Evolutionary conservation across 306 rosid genomes (phyloP).

Genomic region (Luffa acutangula): DNA sequence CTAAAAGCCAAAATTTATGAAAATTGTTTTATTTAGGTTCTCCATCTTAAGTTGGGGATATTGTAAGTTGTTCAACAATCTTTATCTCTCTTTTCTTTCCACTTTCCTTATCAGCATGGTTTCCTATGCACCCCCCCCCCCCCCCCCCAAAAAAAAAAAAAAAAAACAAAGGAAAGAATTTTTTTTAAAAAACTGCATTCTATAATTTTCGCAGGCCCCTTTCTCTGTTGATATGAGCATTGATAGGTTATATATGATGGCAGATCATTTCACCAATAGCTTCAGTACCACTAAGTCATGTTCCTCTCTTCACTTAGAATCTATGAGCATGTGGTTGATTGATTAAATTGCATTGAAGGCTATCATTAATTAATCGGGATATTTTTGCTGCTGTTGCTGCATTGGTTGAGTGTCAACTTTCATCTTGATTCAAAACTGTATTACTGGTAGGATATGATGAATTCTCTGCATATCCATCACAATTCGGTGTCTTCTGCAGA

Average conservation of each 20-base stretch:
- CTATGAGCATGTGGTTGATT: background rate
- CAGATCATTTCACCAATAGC: background rate
- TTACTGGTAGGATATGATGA: background rate
- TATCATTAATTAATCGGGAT: background rate
- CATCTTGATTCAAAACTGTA: background rate
- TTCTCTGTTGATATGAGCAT: background rate
- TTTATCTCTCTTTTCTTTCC: background rate
- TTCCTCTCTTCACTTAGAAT: background rate
- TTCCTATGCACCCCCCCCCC: too few relatives aligned
- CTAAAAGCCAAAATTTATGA: background rate
- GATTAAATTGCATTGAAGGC: background rate
- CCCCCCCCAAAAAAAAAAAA: too few relatives aligned
- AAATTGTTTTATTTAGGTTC: background rate
- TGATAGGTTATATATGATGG: background rate
- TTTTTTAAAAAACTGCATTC: background rate
- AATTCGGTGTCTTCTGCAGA: conserved; percentile 54
- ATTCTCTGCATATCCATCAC: background rate
- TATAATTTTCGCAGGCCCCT: background rate
- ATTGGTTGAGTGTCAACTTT: background rate
- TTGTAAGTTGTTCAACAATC: background rate
- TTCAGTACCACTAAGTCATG: background rate
- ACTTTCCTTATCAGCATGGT: background rate
- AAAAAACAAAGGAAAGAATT: too few relatives aligned
- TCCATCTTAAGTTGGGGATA: background rate
- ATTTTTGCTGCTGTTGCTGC: background rate